Conservation (phyloP, 148 eudicot genomes). For the Hydrangea macrophylla region DNA sequence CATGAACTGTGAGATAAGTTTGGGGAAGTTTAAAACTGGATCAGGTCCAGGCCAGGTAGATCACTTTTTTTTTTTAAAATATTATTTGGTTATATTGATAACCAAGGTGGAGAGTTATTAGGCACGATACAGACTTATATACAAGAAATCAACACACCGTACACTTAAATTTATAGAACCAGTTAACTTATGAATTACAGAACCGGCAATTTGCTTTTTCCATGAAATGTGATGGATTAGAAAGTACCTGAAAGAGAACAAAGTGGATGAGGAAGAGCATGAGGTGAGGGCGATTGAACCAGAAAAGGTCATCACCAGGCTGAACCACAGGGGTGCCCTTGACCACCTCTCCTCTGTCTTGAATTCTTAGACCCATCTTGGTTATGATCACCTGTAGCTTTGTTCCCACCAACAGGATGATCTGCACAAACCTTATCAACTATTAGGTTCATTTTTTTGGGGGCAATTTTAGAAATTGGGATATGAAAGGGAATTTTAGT, state of each 20-base stretch:
- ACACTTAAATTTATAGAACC: too few relatives aligned
- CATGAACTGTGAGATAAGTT: too few relatives aligned
- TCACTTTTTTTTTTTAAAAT: too few relatives aligned
- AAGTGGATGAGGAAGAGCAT: slow-evolving; percentile 46
- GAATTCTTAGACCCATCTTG: slow-evolving; percentile 40
- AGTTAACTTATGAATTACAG: too few relatives aligned
- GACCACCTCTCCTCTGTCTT: slow-evolving; percentile 39
- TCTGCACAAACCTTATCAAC: not conserved
- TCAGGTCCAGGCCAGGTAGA: too few relatives aligned
- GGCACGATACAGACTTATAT: too few relatives aligned
- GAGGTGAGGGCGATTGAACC: slow-evolving; percentile 49
- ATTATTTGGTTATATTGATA: too few relatives aligned
- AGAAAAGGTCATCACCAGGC: slow-evolving; percentile 49
- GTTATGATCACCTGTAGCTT: slow-evolving; percentile 53
- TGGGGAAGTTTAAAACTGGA: too few relatives aligned
- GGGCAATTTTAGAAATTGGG: not conserved
- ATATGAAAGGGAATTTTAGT: not conserved
- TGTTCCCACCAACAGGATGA: slow-evolving; percentile 46
- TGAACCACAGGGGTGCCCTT: slow-evolving; percentile 41
- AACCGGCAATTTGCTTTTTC: too few relatives aligned
- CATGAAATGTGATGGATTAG: not conserved
- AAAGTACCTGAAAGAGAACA: slow-evolving; percentile 45
- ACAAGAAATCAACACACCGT: too few relatives aligned
- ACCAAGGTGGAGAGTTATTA: too few relatives aligned
- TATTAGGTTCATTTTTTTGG: not conserved